Evolutionary conservation across 2,329 filamentous ascomycete genomes (phyloP), one percentile per base, ranked within the genome.

Genomic region (Alternaria gansuensis): DNA sequence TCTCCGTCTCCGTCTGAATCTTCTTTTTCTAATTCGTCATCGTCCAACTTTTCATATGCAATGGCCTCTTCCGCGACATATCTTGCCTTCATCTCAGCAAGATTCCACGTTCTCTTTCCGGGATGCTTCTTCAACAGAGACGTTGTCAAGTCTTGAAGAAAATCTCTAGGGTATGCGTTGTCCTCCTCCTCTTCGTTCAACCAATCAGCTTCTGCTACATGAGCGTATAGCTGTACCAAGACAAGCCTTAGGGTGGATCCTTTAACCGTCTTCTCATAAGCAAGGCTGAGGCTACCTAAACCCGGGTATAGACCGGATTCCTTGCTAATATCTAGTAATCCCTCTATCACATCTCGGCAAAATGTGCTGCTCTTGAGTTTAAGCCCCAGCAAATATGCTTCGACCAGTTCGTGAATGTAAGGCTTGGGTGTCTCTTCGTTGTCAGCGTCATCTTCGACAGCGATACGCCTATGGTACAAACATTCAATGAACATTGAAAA

Each of bases 351-450:
- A 21, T 31, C 28, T 31, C n/a, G 28, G 23, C 28, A 45, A 21
- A 45, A 45, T 28, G 14, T 45, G 0, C n/a, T 45, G 41, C 41
- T 45, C 26, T 45, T 45, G 28, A 45, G 26, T 28, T 45, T 45
- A 26, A 45, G 26, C 1, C 41, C 26, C 10, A 45, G 11, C 4
- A 45, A 26, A 29, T 45, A 31, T 45, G 41, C 41, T 17, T 45
- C n/a, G 17, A 45, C 13, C n/a, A 45, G 26, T 28, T 45, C 26
- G 8, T 45, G 14, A 29, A 29, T 21, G 26, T 45, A 14, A 13
- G n/a, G 41, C 8, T 28, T n/a, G 26, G 17, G 17, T 31, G 4
- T 45, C 26, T n/a, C 41, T 17, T 45, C 26, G n/a, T 21, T 26
- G 3, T 29, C 41, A 28, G n/a, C 14, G 26, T 29, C 5, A 5